phyloP scores from a whole-genome alignment of 176 grass and related monocot genomes.

The Carex myosuroides region DNA sequence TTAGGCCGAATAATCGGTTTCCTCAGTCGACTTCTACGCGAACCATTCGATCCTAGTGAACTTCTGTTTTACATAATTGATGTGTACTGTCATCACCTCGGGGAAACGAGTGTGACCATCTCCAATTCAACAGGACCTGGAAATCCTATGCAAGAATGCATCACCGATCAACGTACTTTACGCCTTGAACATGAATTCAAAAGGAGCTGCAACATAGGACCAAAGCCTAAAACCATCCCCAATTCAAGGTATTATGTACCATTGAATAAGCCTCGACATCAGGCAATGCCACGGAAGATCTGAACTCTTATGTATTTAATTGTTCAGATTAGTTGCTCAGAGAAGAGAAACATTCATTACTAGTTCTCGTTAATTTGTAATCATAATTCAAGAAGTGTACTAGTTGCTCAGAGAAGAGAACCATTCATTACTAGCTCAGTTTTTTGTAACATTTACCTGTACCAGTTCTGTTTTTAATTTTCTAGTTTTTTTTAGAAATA shows the following conservation, averaged over 20 bases:
- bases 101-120: too few species aligned
- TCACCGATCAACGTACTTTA: background rate
- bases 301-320: background rate
- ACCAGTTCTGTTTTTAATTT: too few species aligned
- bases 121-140: too few species aligned
- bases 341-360: background rate
- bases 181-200: background rate
- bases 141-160: background rate
- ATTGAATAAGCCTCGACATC: background rate
- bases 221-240: background rate
- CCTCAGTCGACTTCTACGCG: too few species aligned
- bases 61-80: too few species aligned
- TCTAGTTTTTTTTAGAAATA: too few species aligned
- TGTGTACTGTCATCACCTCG: too few species aligned
- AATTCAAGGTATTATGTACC: background rate
- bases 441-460: too few species aligned
- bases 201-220: background rate
- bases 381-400: background rate
- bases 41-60: too few species aligned
- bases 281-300: background rate
- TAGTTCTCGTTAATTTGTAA: background rate
- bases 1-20: background rate
- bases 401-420: too few species aligned
- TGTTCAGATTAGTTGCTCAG: background rate
- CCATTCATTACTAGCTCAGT: background rate